Conservation (phyloP, 306 rosid genomes). For the Dalbergia oliveri region DNA sequence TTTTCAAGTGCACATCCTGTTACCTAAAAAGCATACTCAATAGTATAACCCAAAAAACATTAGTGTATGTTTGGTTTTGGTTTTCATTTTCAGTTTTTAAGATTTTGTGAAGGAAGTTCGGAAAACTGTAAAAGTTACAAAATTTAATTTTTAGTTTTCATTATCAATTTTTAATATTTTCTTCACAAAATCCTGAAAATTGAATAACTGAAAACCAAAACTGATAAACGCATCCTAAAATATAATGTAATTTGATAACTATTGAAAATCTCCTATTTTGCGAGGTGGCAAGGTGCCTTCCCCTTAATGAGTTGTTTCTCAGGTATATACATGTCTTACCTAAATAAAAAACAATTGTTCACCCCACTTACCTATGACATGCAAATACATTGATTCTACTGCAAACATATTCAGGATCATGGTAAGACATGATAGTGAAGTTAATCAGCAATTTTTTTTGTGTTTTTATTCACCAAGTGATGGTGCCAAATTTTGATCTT, state of each 20-base stretch:
- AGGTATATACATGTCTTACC: background rate
- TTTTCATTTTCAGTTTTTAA: no score
- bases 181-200: no score
- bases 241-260: background rate
- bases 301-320: constrained; percentile 20
- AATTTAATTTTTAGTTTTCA: no score
- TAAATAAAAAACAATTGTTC: background rate
- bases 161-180: no score
- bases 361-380: constrained; percentile 3
- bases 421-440: background rate
- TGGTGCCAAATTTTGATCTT: constrained; percentile 6
- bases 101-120: no score
- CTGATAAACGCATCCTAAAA: no score
- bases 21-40: constrained; percentile 33
- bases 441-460: background rate
- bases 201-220: no score
- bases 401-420: constrained; percentile 18
- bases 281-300: background rate
- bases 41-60: background rate
- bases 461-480: constrained; percentile 22
- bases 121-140: no score
- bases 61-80: no score
- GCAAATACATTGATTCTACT: constrained; percentile 22
- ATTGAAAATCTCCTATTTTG: background rate
- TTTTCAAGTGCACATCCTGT: constrained; percentile 53